A percentile compares a stretch with the other conserved stretches of the same genome.
phyloP scores from a whole-genome alignment of 306 rosid species.

The Rosa persica region DNA sequence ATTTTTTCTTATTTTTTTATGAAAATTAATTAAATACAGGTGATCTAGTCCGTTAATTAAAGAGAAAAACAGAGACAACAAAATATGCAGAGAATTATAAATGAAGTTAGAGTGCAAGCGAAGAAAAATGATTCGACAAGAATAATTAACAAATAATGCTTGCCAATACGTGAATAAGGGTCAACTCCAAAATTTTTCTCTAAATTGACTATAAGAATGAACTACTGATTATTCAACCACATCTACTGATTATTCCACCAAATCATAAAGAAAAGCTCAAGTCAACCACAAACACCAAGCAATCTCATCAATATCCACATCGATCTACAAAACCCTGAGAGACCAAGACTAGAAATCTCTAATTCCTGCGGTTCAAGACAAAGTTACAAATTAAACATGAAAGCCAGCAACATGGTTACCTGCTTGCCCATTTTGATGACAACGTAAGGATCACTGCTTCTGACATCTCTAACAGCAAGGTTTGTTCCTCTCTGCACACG shows the following conservation, averaged over 20 bases:
- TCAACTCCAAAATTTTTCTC: not conserved
- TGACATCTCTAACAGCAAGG: conserved; percentile 72
- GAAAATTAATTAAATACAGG: not conserved
- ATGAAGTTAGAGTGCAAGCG: not conserved
- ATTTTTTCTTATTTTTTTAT: too few relatives aligned
- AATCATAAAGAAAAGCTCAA: not conserved
- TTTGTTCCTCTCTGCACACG: conserved; percentile 54
- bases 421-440: conserved; percentile 67
- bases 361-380: not conserved
- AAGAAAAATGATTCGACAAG: too few relatives aligned
- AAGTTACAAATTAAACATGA: not conserved
- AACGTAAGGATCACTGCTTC: conserved; percentile 75
- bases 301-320: not conserved
- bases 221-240: not conserved
- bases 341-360: not conserved
- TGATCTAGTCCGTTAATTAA: not conserved
- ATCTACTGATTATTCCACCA: too few relatives aligned
- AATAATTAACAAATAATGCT: not conserved
- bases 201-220: not conserved
- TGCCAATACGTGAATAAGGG: not conserved
- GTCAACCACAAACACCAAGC: conserved; percentile 1
- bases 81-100: not conserved
- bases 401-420: conserved; percentile 28
- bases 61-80: not conserved
- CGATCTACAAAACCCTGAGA: not conserved